Percentiles rank a stretch among this genome's conserved stretches.
Evolutionary conservation across 305 asterid genomes (phyloP).

Genomic region (Plantago coronopus): DNA sequence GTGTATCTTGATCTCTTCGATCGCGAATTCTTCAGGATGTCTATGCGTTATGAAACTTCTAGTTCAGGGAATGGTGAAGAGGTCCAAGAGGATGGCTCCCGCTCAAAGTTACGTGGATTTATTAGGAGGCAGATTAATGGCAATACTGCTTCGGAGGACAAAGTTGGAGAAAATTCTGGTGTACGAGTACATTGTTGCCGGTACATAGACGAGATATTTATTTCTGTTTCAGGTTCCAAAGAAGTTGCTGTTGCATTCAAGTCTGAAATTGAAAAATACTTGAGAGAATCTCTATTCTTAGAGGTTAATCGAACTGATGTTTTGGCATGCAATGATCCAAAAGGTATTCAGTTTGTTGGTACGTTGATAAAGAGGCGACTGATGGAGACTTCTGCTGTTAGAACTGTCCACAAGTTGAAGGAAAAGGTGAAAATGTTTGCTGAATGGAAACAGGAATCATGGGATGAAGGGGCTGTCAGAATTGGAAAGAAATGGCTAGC

Average conservation of each 20-base stretch:
- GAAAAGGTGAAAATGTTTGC: conserved; percentile 67
- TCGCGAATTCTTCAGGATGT: conserved; percentile 60
- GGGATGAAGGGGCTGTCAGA: conserved; percentile 66
- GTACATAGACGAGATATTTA: conserved; percentile 81
- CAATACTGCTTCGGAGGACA: conserved; percentile 22
- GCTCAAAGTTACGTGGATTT: conserved; percentile 75
- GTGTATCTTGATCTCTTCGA: conserved; percentile 83
- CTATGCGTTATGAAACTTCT: conserved; percentile 75
- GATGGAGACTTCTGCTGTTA: conserved; percentile 60
- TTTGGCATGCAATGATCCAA: conserved; percentile 46
- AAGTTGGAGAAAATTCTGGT: conserved; percentile 33
- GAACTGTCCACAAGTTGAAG: conserved; percentile 81
- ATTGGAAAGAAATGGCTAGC: conserved; percentile 86
- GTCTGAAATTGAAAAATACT: conserved; percentile 51
- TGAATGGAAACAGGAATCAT: conserved; percentile 66
- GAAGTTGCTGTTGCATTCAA: conserved; percentile 60
- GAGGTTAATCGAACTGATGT: conserved; percentile 44
- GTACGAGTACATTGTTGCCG: conserved; percentile 73
- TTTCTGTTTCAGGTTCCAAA: conserved; percentile 67
- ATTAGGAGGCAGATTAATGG: conserved; percentile 76
- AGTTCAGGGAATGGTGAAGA: conserved; percentile 31
- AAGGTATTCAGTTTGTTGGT: conserved; percentile 66
- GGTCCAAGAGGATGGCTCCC: conserved; percentile 31
- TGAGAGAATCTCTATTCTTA: conserved; percentile 56
- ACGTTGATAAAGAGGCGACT: conserved; percentile 47